Evolutionary conservation across 2,329 filamentous ascomycete genomes (phyloP), one percentile per base, ranked within the genome.

Genomic region (Trichoderma oligosporum): DNA sequence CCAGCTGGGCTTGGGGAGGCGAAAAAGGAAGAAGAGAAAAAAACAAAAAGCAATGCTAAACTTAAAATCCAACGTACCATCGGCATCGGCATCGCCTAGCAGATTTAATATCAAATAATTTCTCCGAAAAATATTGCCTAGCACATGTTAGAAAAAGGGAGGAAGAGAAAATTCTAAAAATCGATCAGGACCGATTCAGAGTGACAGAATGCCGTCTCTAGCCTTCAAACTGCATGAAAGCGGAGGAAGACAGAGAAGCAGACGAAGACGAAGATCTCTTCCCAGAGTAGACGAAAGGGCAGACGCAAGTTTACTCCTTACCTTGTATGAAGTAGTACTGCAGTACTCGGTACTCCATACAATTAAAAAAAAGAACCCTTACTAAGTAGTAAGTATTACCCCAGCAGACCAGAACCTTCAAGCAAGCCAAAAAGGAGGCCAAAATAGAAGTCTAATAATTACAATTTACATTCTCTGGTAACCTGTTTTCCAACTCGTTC

Each of bases 31-130:
- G n/a, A 27, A 38, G 14, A 7, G 3, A 38, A 18, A 24, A 24
- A 38, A 22, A 24, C 12, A 31, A 46, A 46, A 22, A 35, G 22
- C 47, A 29, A 51, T 51, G 35, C 47, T 36, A 54, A 54, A 44
- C 18, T 53, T 35, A 52, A 52, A 41, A 39, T 27, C 48, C 36
- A 12, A 35, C 48, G 25, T 41, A 45, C 29, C 22, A 45, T 22
- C 51, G 51, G 51, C 22, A 45, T 22, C 51, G 51, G 51, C 51
- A 54, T 54, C 51, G 51, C 51, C 51, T 54, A 54, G 51, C 39
- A 53, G 16, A 31, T 14, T 45, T 20, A 22, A 24, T 24, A 27
- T 38, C 25, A 41, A 41, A 53, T 53, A 53, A n/a, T 53, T 53
- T 53, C 49, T 42, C 49, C 49, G 49, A 33, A 12, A 31, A 29